Evolutionary conservation across 2,329 filamentous ascomycete species (phyloP).

Genomic region (Penicillium aurantiogriseum): DNA sequence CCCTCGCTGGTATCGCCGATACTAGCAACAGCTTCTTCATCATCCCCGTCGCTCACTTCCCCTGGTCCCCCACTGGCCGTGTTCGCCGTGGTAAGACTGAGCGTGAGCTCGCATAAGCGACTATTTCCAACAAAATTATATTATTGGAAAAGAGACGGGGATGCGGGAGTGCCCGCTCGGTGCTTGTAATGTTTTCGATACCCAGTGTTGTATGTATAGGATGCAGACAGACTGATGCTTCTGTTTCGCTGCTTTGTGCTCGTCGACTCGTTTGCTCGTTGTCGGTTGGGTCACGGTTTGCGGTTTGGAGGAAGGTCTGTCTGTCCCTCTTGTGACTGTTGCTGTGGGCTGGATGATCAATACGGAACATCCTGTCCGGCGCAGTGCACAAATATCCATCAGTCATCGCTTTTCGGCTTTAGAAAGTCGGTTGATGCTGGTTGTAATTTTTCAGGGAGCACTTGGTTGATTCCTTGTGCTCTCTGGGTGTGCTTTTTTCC

Average conservation of each 20-base stretch:
- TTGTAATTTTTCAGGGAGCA: constrained; percentile 4
- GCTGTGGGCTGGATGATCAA: background rate
- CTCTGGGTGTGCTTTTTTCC: constrained; percentile 4
- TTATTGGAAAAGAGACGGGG: background rate
- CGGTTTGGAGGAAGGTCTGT: background rate
- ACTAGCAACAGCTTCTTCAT: constrained; percentile 77
- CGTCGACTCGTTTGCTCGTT: constrained; percentile 13
- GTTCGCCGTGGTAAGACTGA: constrained; percentile 57
- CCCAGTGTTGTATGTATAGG: constrained; percentile 28
- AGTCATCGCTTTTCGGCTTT: background rate
- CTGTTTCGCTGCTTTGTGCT: background rate
- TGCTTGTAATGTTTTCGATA: constrained; percentile 36
- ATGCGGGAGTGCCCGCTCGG: constrained; percentile 1
- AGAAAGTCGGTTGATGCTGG: background rate
- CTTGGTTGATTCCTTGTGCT: background rate
- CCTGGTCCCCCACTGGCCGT: constrained; percentile 79
- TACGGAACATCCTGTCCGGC: background rate
- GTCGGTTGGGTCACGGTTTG: background rate
- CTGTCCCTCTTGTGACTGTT: constrained; percentile 1
- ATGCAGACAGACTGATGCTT: background rate
- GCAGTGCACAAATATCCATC: constrained; percentile 1
- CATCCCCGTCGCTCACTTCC: constrained; percentile 89
- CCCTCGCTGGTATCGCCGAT: constrained; percentile 77
- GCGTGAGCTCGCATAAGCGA: constrained; percentile 39
- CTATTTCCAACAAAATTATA: no score